These are phyloP conservation scores for Colletotrichum tabaci DNA, from an alignment of 2,329 filamentous ascomycete genomes.

Conservation along the genomic window DNA sequence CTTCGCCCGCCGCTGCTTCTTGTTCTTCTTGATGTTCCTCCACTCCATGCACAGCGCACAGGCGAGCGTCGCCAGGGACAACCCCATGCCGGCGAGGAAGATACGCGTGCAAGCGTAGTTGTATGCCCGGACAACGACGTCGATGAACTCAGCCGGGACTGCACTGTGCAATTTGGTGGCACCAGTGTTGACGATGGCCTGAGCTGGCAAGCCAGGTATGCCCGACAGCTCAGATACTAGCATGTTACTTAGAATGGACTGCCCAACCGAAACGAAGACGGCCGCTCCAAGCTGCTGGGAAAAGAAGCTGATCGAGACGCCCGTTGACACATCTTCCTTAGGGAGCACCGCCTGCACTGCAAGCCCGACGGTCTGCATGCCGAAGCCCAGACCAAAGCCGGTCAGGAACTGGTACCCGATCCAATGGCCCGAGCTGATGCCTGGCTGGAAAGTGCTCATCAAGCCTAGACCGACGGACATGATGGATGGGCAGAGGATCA, in stretches of 20 bases:
- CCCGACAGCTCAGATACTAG: slow-evolving; percentile 56
- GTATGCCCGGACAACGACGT: slow-evolving; percentile 73
- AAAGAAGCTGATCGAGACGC: slow-evolving; percentile 71
- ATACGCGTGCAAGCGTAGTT: slow-evolving; percentile 74
- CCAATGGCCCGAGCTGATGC: slow-evolving; percentile 66
- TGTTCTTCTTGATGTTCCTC: slow-evolving; percentile 74
- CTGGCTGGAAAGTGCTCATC: slow-evolving; percentile 67
- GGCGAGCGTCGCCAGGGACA: slow-evolving; percentile 69
- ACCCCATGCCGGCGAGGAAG: slow-evolving; percentile 73
- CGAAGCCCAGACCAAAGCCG: slow-evolving; percentile 71
- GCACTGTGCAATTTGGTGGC: slow-evolving; percentile 72
- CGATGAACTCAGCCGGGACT: slow-evolving; percentile 65
- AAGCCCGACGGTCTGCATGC: slow-evolving; percentile 71
- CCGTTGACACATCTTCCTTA: slow-evolving; percentile 67
- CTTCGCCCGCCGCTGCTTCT: slow-evolving; percentile 30
- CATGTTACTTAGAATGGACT: slow-evolving; percentile 66
- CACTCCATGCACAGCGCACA: slow-evolving; percentile 75
- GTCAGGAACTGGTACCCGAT: slow-evolving; percentile 72
- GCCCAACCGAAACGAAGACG: slow-evolving; percentile 70
- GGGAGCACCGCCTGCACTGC: slow-evolving; percentile 70
- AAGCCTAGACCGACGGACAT: slow-evolving; percentile 70
- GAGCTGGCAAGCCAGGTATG: slow-evolving; percentile 60
- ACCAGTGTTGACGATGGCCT: slow-evolving; percentile 61
- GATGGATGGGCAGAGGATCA: slow-evolving; percentile 66
- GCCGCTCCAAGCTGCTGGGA: slow-evolving; percentile 72